These are phyloP conservation scores for Petunia hybrid DNA, from an alignment of 305 asterid genomes.

Conservation along the genomic window DNA sequence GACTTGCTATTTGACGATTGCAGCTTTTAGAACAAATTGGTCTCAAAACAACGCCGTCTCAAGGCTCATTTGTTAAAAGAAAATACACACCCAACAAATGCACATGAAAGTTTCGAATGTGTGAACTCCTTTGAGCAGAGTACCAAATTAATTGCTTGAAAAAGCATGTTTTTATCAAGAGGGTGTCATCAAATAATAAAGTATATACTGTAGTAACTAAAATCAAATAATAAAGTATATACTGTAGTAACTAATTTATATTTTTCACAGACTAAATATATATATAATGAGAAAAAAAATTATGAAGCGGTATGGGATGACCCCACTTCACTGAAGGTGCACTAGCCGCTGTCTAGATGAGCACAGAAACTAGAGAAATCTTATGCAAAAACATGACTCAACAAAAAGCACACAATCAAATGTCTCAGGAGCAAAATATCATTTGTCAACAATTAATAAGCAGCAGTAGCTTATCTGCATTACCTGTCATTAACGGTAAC, in stretches of 20 bases:
- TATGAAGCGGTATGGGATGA: not conserved
- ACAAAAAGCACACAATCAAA: conserved; percentile 20
- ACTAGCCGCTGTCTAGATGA: not conserved
- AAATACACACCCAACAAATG: not conserved
- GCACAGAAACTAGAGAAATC: not conserved
- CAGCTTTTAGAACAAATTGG: conserved; percentile 6
- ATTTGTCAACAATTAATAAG: conserved; percentile 13
- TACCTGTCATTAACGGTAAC: not conserved
- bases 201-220: not conserved
- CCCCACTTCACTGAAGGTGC: not conserved
- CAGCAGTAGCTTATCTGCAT: conserved; percentile 11
- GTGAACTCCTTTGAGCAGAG: not conserved
- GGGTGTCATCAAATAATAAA: not conserved
- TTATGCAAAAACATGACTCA: conserved; percentile 2
- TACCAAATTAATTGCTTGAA: not conserved
- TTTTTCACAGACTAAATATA: not conserved
- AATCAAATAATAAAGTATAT: not conserved
- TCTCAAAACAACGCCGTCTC: not conserved
- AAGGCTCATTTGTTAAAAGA: conserved; percentile 11
- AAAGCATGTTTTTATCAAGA: not conserved
- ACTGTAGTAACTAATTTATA: not conserved
- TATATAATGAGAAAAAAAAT: not conserved
- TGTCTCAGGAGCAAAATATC: not conserved
- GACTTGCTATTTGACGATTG: not conserved
- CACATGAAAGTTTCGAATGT: not conserved